These are phyloP conservation scores for Sodiomyces alkalinus DNA, from an alignment of 2,329 filamentous ascomycete genomes.

Conservation along the genomic window DNA sequence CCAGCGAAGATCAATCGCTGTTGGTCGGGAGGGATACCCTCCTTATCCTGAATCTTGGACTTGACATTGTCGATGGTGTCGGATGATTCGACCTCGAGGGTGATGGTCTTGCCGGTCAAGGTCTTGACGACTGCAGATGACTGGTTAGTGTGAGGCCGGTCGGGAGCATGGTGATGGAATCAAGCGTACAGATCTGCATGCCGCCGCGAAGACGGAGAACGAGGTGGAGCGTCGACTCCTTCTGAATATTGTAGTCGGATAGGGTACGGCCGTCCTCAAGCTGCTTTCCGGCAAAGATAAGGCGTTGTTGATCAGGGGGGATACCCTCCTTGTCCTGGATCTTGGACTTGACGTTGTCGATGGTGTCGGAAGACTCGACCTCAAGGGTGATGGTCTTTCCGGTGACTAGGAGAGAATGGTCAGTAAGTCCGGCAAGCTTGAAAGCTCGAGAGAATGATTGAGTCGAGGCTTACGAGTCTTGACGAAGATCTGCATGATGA, in stretches of 20 bases:
- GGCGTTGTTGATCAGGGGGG: conserved; percentile 68
- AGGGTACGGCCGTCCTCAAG: conserved; percentile 35
- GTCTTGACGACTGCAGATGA: conserved; percentile 53
- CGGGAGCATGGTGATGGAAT: conserved; percentile 21
- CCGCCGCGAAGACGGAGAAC: conserved; percentile 56
- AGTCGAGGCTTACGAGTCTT: conserved; percentile 64
- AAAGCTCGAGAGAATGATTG: conserved; percentile 3
- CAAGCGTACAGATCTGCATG: conserved; percentile 58
- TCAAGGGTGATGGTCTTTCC: conserved; percentile 79
- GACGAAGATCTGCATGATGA: conserved; percentile 91
- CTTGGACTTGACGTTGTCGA: conserved; percentile 80
- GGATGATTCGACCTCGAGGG: conserved; percentile 73
- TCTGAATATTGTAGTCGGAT: conserved; percentile 42
- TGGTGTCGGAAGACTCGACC: conserved; percentile 64
- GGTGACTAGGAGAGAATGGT: conserved; percentile 38
- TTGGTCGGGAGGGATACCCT: conserved; percentile 90
- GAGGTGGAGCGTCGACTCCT: conserved; percentile 56
- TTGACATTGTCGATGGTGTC: conserved; percentile 96
- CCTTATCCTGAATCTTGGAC: conserved; percentile 95
- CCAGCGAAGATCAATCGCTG: conserved; percentile 93
- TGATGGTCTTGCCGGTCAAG: conserved; percentile 88
- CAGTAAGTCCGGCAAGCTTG: conserved; percentile 28
- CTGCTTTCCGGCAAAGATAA: conserved; percentile 57
- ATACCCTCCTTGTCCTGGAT: conserved; percentile 89
- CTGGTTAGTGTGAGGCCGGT: conserved; percentile 7